A percentile compares a stretch with the other conserved stretches of the same genome.
phyloP scores from a whole-genome alignment of 1,284 basidiomycete genomes.

The Malassezia furfur region DNA sequence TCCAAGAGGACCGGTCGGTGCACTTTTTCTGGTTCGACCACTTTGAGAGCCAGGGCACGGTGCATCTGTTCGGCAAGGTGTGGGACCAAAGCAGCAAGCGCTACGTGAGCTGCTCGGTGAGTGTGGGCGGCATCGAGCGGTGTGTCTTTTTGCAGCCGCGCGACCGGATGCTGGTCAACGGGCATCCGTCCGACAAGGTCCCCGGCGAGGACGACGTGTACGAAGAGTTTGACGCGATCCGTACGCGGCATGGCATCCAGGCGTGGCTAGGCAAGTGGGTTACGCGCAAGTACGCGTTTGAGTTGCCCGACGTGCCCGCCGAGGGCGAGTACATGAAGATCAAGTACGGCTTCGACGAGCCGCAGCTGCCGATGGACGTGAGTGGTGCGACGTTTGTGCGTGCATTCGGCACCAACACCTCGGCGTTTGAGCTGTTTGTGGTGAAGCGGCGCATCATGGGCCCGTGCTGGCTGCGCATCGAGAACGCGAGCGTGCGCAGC shows the following conservation, averaged over 20 bases:
- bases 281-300: constrained; percentile 84
- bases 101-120: constrained; percentile 81
- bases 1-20: constrained; percentile 17
- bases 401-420: constrained; percentile 86
- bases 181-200: constrained; percentile 61
- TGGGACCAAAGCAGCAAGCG: constrained; percentile 47
- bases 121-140: constrained; percentile 73
- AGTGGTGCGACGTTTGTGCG: constrained; percentile 74
- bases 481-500: constrained; percentile 58
- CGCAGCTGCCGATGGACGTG: constrained; percentile 56
- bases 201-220: constrained; percentile 60
- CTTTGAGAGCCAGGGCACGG: constrained; percentile 36
- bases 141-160: constrained; percentile 86
- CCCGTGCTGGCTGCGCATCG: constrained; percentile 88
- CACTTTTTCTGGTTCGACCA: constrained; percentile 47
- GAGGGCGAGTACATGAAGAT: constrained; percentile 78
- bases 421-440: constrained; percentile 86
- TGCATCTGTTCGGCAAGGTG: constrained; percentile 46
- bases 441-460: constrained; percentile 97
- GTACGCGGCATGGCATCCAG: constrained; percentile 66
- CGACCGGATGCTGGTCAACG: constrained; percentile 48
- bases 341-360: constrained; percentile 47
- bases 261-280: constrained; percentile 62
- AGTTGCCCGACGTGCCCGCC: constrained; percentile 70
- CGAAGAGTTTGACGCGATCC: constrained; percentile 70